Base-by-base conservation (phyloP, 768 basidiomycete species). In the Kwoniella bestiolae region DNA sequence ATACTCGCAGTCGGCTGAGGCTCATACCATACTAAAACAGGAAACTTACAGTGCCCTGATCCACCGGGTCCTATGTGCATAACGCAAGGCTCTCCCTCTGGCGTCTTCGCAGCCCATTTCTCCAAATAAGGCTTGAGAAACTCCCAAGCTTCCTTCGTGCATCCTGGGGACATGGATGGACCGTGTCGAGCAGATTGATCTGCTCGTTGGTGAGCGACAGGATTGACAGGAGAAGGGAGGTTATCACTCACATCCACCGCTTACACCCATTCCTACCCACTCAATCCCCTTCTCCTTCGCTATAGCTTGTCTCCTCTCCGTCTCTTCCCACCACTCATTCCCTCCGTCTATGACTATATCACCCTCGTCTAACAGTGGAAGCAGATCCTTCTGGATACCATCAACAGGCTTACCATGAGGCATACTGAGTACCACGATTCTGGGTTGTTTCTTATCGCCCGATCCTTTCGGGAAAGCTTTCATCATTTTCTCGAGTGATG, bases 291-390 rank as follows among this genome's bases (percentile, higher is more conserved):
- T 67, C 49, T 76, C 70, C 23, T 60, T 57, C 23, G 69, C 69
- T 25, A 65, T 63, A 41, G 63, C 60, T 65, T 81, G 80, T 53
- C 81, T 59, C 11, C 75, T 51, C 59, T 80, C 77, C 2, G 81
- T 81, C 23, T 71, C 65, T 47, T 70, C 67, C 58, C 66, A 82
- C 75, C 76, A 77, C 66, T 82, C 80, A 58, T 82, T 82, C 1
- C 79, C 81, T 3, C 79, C 76, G 56, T 82, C 80, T 14, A 82
- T 58, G 32, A 81, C 59, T 28, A 81, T 71, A 68, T 82, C 81
- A 1, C 76, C 81, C 53, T 77, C 62, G 16, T 67, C 64, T 12
- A 79, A 47, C 12, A 75, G 44, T 14, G 74, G 76, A 2, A 75
- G 50, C 26, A 82, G 56, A 49, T 80, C 67, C 1, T 77, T 69